Conservation (phyloP, 2,329 filamentous ascomycete genomes). For the Exophiala mesophila region DNA sequence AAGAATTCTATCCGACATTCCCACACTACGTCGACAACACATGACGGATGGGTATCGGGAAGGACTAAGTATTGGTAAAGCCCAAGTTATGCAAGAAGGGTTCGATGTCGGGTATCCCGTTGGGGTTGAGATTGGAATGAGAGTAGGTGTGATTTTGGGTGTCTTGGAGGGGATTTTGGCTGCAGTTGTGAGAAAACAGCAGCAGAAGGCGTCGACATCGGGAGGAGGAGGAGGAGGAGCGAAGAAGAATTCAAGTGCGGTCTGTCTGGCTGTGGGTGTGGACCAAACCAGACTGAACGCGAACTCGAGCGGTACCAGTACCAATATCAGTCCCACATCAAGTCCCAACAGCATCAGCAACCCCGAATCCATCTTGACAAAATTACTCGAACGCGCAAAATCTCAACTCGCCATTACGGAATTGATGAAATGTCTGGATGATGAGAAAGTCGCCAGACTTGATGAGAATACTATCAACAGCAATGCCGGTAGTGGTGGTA, state of each 20-base stretch:
- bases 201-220: no score
- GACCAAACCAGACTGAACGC: no score
- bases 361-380: no score
- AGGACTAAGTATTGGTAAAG: conserved; percentile 73
- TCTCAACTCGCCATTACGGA: conserved; percentile 18
- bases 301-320: no score
- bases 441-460: conserved; percentile 17
- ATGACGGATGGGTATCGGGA: conserved; percentile 86
- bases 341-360: no score
- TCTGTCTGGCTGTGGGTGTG: no score
- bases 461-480: neutral
- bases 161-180: conserved; percentile 65
- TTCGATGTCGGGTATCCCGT: conserved; percentile 89
- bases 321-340: no score
- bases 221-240: no score
- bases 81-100: conserved; percentile 70
- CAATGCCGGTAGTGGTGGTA: neutral
- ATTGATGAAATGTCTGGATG: conserved; percentile 21
- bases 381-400: conserved; percentile 15
- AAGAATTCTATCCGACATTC: conserved; percentile 59
- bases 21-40: conserved; percentile 69
- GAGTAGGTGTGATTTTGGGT: conserved; percentile 70
- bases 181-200: no score
- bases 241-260: no score
- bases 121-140: conserved; percentile 72